Percentiles rank a stretch among this genome's conserved stretches.
Conservation (phyloP, 306 rosid genomes). For the Citrullus mucosospermus region DNA sequence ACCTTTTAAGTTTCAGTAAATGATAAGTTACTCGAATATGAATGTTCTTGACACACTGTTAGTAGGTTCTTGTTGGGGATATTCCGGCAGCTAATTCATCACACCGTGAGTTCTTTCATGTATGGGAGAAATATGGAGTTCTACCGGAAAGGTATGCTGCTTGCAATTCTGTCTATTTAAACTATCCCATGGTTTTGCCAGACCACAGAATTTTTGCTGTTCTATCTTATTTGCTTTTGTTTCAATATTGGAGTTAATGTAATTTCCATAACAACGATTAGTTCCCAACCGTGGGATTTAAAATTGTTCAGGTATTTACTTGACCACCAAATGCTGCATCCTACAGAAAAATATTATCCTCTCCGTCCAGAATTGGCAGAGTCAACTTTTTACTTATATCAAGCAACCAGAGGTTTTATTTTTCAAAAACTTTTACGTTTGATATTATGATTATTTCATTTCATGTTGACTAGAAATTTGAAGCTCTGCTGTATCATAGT, state of each 20-base stretch:
- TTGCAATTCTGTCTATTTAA: constrained; percentile 8
- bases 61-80: constrained; percentile 91
- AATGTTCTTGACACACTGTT: constrained; percentile 9
- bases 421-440: not conserved
- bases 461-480: not conserved
- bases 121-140: constrained; percentile 82
- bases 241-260: not conserved
- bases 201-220: not conserved
- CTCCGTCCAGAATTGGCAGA: constrained; percentile 96
- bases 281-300: not conserved
- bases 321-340: constrained; percentile 91
- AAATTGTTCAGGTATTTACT: constrained; percentile 67
- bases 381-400: constrained; percentile 92
- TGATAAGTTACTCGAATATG: constrained; percentile 17
- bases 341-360: constrained; percentile 92
- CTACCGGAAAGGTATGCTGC: constrained; percentile 77
- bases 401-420: constrained; percentile 82
- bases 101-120: constrained; percentile 78
- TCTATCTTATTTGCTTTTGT: not conserved
- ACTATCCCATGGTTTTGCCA: not conserved
- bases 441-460: not conserved
- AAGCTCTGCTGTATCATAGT: not conserved
- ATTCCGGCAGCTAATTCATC: constrained; percentile 85
- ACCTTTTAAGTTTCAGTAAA: constrained; percentile 2
- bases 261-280: not conserved